Evolutionary conservation across 805 yeast species (phyloP).

Genomic region (Schwanniomyces yamadae): DNA sequence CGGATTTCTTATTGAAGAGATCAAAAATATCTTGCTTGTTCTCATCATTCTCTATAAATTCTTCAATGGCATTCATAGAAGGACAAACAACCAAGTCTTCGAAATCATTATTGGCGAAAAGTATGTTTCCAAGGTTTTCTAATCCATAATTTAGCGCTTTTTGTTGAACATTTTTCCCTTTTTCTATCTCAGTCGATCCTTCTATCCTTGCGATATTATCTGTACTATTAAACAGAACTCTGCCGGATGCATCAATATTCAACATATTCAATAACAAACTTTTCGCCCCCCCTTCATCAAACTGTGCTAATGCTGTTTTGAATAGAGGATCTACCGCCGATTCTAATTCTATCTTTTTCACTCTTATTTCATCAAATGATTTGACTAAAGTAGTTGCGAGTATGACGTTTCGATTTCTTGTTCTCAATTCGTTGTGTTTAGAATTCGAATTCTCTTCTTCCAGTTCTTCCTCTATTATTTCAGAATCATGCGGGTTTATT

Average conservation of each 20-base stretch:
- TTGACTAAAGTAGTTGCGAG: constrained; percentile 40
- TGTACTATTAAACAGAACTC: constrained; percentile 68
- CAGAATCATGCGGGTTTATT: constrained; percentile 22
- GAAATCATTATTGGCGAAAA: constrained; percentile 22
- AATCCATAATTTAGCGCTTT: background rate
- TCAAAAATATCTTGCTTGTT: constrained; percentile 17
- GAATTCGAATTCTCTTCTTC: constrained; percentile 19
- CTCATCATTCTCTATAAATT: constrained; percentile 50
- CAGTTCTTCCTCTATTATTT: constrained; percentile 23
- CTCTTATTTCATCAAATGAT: constrained; percentile 47
- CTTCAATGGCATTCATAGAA: constrained; percentile 58
- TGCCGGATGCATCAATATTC: constrained; percentile 48
- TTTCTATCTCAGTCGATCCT: constrained; percentile 6
- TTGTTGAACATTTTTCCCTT: constrained; percentile 1
- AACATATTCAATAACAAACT: constrained; percentile 64
- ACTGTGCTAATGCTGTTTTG: constrained; percentile 71
- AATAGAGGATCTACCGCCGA: constrained; percentile 70
- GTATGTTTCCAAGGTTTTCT: constrained; percentile 14
- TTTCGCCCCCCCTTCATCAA: constrained; percentile 83
- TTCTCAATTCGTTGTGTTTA: constrained; percentile 7
- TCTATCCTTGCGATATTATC: constrained; percentile 19
- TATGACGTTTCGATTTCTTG: background rate
- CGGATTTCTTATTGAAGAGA: background rate
- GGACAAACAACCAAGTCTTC: constrained; percentile 57
- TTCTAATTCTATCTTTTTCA: constrained; percentile 63